A percentile compares a stretch with the other conserved stretches of the same genome.
Evolutionary conservation across 2,329 filamentous ascomycete genomes (phyloP).

Genomic region (Zasmidium angulare): DNA sequence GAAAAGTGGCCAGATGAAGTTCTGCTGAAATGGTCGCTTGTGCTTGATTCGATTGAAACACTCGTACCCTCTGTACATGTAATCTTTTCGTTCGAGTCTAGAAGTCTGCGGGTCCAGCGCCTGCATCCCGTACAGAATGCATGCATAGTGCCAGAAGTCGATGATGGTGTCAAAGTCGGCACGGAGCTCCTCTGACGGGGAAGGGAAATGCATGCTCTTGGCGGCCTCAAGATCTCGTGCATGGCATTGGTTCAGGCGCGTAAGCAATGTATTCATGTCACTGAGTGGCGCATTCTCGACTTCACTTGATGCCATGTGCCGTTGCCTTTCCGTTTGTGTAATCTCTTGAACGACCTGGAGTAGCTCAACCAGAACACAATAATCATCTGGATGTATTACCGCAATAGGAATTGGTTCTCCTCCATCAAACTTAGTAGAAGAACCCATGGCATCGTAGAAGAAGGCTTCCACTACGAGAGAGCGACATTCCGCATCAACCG

Average conservation of each 20-base stretch:
- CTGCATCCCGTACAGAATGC: constrained; percentile 7
- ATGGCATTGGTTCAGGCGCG: background rate
- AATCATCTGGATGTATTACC: constrained; percentile 7
- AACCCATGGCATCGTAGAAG: constrained; percentile 7
- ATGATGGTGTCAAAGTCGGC: constrained; percentile 8
- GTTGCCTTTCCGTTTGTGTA: constrained; percentile 5
- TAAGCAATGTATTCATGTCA: background rate
- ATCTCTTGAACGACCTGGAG: constrained; percentile 8
- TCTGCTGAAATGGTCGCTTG: constrained; percentile 1
- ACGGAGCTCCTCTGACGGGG: constrained; percentile 3
- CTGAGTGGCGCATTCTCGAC: background rate
- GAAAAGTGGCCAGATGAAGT: constrained; percentile 10
- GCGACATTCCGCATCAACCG: constrained; percentile 2
- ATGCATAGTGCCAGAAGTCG: constrained; percentile 6
- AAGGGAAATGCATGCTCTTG: constrained; percentile 3
- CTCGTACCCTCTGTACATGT: constrained; percentile 3
- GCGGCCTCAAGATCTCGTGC: constrained; percentile 2
- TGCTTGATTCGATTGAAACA: constrained; percentile 3
- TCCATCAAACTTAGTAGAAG: constrained; percentile 6
- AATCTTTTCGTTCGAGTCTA: constrained; percentile 1
- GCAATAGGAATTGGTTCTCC: constrained; percentile 5
- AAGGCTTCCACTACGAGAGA: constrained; percentile 9
- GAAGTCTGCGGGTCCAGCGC: constrained; percentile 3
- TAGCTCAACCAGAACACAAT: constrained; percentile 5
- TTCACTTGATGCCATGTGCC: background rate